A percentile compares a stretch with the other conserved stretches of the same genome.
Conservation (phyloP, 2,329 filamentous ascomycete species). For the Sporothrix variecibatus region DNA sequence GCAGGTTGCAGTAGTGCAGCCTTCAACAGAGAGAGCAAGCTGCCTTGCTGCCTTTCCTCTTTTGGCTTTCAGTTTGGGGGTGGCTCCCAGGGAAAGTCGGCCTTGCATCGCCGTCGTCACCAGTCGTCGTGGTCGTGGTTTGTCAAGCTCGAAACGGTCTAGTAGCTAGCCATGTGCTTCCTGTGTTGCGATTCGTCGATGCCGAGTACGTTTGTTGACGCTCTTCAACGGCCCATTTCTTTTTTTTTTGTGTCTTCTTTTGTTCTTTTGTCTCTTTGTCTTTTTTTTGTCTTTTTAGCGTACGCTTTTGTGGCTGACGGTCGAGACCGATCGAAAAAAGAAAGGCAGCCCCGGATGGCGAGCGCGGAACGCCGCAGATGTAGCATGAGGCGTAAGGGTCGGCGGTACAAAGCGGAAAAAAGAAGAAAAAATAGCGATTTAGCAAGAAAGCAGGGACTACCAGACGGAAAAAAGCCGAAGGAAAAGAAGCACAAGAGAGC, state of each 20-base stretch:
- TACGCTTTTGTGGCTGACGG: neutral
- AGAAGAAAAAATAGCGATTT: neutral
- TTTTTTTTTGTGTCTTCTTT: neutral
- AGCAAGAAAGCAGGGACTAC: neutral
- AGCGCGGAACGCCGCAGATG: constrained; percentile 1
- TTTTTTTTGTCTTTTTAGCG: neutral
- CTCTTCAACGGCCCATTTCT: neutral
- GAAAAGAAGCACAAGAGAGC: neutral
- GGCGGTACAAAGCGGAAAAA: neutral
- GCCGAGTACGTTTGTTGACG: neutral
- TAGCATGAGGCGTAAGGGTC: neutral
- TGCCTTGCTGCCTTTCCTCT: neutral
- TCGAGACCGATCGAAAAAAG: constrained; percentile 3
- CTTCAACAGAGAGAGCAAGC: neutral
- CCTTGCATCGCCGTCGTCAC: constrained; percentile 2
- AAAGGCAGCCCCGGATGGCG: neutral
- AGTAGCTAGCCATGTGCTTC: neutral
- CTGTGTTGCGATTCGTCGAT: neutral
- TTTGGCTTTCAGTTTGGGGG: neutral
- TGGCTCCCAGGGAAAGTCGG: neutral
- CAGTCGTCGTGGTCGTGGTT: constrained; percentile 1
- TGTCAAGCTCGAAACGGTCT: neutral
- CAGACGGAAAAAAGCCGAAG: neutral
- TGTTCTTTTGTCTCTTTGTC: neutral
- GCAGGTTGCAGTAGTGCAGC: constrained; percentile 14